phyloP scores from a whole-genome alignment of 129 eudicot genomes.

The Oenanthe sinensis region DNA sequence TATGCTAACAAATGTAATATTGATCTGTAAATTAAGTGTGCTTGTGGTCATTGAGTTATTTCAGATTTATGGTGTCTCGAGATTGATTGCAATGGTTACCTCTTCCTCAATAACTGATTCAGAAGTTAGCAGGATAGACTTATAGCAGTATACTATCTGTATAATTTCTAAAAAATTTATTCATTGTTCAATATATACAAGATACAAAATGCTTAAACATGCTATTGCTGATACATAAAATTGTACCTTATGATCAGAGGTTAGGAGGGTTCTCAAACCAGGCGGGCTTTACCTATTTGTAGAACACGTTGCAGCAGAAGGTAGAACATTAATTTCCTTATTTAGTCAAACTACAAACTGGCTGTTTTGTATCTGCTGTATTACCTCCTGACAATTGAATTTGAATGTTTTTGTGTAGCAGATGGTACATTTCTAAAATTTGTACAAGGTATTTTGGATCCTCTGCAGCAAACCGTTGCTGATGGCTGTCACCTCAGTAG shows the following conservation, averaged over 20 bases:
- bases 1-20: not conserved
- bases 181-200: not conserved
- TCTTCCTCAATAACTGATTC: not conserved
- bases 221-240: slow-evolving; percentile 3
- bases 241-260: slow-evolving; percentile 38
- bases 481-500: slow-evolving; percentile 94
- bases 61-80: not conserved
- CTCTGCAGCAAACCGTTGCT: slow-evolving; percentile 72
- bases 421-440: slow-evolving; percentile 70
- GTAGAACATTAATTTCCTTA: slow-evolving; percentile 18
- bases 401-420: slow-evolving; percentile 19
- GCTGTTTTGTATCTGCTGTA: not conserved
- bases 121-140: not conserved
- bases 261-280: slow-evolving; percentile 84
- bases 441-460: slow-evolving; percentile 62
- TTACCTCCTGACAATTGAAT: not conserved
- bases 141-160: not conserved
- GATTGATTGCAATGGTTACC: not conserved
- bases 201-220: not conserved
- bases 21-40: not conserved
- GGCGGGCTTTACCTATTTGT: slow-evolving; percentile 78
- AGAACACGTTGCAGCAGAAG: slow-evolving; percentile 90
- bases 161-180: not conserved
- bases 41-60: not conserved
- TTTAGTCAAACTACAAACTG: not conserved